Base-by-base conservation (phyloP, 2,329 filamentous ascomycete species). In the Microcyclosporella mali region DNA sequence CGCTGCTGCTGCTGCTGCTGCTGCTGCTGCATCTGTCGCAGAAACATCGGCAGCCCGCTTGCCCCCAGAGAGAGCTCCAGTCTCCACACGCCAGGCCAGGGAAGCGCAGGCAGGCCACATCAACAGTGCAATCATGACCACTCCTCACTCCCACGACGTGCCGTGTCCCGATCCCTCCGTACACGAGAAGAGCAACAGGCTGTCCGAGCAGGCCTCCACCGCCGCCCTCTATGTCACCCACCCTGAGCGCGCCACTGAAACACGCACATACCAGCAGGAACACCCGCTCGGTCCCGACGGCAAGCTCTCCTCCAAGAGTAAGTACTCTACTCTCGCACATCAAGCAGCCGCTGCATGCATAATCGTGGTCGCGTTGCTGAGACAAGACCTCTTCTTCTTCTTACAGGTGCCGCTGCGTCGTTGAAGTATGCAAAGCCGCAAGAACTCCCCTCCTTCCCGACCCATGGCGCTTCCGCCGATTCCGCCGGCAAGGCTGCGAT, bases 361-460 rank as follows among this genome's bases (percentile, higher is more conserved):
- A n/a, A 14, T 11, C 14, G 33, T 17, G 25, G 4, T 8, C 21
- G 18, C 35, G 33, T 35, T 34, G 25, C 14, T 33, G 36, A 18
- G 37, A 37, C 45, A 40, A 16, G 34, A 4, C 10, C 16, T 25
- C 4, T 25, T 9, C 6, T 19, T 32, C 30, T 31, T 19, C 19
- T 14, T 14, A n/a, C 49, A 80, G 77, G 77, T 52, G 77, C 77
- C 40, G 77, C 77, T 15, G 66, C 75, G 37, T 79, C 75, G 40
- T 69, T 88, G 46, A 84, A 81, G 63, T 85, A 88, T 70, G 85
- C 85, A 46, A 75, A 78, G 56, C 78, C 84, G 33, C 73, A 79
- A 58, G 81, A 85, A 55, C 75, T 92, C 16, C 86, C 86, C 29
- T 85, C 82, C 57, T 90, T 75, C 56, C 85, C 86, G 10, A 81